phyloP scores from a whole-genome alignment of 345 rosid species.

The Carallia pectinifolia region DNA sequence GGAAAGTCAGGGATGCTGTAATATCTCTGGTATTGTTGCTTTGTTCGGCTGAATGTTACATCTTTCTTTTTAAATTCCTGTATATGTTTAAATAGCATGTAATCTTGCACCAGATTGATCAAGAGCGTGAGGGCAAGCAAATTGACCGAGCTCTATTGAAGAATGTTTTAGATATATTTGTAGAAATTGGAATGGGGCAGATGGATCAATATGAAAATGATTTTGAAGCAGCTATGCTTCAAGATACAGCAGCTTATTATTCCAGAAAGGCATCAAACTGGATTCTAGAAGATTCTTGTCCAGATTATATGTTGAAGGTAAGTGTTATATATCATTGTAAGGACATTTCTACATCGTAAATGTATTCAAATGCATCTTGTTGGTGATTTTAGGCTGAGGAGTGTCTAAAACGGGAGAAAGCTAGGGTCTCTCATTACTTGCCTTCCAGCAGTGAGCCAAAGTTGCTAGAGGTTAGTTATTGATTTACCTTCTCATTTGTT shows the following conservation, averaged over 20 bases:
- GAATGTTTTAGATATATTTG: slow-evolving; percentile 41
- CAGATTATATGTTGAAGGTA: slow-evolving; percentile 47
- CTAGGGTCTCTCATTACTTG: slow-evolving; percentile 37
- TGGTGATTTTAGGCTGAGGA: slow-evolving; percentile 32
- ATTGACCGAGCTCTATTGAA: slow-evolving; percentile 43
- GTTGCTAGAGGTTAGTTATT: slow-evolving; percentile 32
- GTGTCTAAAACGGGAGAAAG: slow-evolving; percentile 41
- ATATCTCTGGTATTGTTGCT: slow-evolving; percentile 29
- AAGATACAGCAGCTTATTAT: slow-evolving; percentile 37
- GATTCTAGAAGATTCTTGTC: slow-evolving; percentile 42
- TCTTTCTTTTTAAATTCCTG: neutral
- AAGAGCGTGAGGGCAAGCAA: slow-evolving; percentile 48
- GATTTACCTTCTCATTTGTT: neutral
- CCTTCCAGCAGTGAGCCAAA: slow-evolving; percentile 42
- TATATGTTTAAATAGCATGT: neutral
- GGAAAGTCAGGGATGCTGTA: slow-evolving; percentile 35
- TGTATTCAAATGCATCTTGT: neutral
- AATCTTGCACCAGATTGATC: slow-evolving; percentile 30
- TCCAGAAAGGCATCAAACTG: slow-evolving; percentile 45
- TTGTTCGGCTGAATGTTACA: neutral
- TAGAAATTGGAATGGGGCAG: slow-evolving; percentile 33
- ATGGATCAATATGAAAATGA: slow-evolving; percentile 29
- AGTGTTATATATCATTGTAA: neutral
- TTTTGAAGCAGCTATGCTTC: slow-evolving; percentile 42
- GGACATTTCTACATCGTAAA: too few species aligned